Base-by-base conservation (phyloP, 208 protist species). In the Leishmania tarentolae region DNA sequence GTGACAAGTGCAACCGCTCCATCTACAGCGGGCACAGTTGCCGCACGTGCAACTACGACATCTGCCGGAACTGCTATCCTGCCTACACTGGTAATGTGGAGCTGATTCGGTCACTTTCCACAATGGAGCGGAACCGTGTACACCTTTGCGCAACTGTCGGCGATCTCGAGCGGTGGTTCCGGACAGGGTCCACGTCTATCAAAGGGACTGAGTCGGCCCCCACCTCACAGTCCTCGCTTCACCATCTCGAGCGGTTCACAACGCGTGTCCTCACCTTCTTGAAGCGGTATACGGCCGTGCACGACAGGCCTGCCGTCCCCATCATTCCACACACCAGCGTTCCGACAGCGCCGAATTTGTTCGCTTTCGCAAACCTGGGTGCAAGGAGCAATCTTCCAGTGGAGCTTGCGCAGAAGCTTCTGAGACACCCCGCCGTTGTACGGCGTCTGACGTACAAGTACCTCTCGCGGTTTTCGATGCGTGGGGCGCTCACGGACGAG, bases 151-250 rank as follows among this genome's bases (percentile, higher is more conserved):
- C 86, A 42, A 84, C 82, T 50, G 82, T 98, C 37, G 94, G 93
- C 28, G 94, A 96, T 69, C 88, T 98, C 53, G 93, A 98, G 83
- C 90, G 94, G 35, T 94, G 83, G 75, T 94, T 98, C 71, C 91
- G 94, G 52, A 94, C 93, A 4, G 94, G 92, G 0, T 90, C 92
- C 42, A 91, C 83, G 15, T 92, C 89, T 13, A 92, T 87, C n/a
- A 96, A 95, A 63, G 86, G 87, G 8, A 95, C 92, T 61, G 84
- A 92, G 72, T 42, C 83, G 59, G 89, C 90, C 19, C 93, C 94
- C 3, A 90, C 90, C 13, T 90, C 94, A 59, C 87, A 88, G 61
- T 94, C 90, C 50, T 86, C 87, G 13, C 80, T 95, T 37, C 69
- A 84, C 35, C 86, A 95, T 79, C 59, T 93, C 35, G 85, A 91